Percentiles rank a stretch among this genome's conserved stretches.
phyloP scores from a whole-genome alignment of 192 early-diverging fungal species.

The Coemansia sp. region DNA sequence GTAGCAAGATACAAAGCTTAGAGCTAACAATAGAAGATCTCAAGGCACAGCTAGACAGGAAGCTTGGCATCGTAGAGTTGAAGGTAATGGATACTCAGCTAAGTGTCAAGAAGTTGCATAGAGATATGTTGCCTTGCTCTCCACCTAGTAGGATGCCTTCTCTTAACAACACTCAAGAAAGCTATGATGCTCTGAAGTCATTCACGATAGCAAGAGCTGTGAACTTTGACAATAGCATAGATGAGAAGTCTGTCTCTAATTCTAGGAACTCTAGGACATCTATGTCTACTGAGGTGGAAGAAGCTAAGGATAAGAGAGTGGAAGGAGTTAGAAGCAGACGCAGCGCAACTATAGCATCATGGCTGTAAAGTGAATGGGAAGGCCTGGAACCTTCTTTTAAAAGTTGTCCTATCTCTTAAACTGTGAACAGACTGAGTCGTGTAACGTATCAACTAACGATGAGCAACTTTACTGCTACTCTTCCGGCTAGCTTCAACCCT shows the following conservation, averaged over 20 bases:
- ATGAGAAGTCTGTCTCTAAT: not conserved
- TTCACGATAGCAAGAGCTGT: not conserved
- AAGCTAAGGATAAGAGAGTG: too few relatives aligned
- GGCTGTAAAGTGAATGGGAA: too few relatives aligned
- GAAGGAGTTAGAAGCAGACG: too few relatives aligned
- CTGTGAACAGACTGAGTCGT: too few relatives aligned
- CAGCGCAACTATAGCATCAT: too few relatives aligned
- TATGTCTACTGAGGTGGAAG: too few relatives aligned
- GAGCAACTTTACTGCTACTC: not conserved
- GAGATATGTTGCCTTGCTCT: not conserved
- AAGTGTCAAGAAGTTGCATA: not conserved
- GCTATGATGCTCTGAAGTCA: not conserved
- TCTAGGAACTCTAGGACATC: too few relatives aligned
- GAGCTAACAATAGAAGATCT: too few relatives aligned
- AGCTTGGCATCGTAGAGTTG: not conserved
- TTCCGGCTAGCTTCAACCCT: not conserved
- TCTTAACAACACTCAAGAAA: not conserved
- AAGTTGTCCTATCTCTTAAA: too few relatives aligned
- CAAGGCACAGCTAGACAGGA: too few relatives aligned
- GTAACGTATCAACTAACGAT: not conserved
- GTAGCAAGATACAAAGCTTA: too few relatives aligned
- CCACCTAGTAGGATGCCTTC: not conserved
- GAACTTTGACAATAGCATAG: not conserved
- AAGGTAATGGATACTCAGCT: not conserved
- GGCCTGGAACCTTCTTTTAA: too few relatives aligned